phyloP scores from a whole-genome alignment of 345 rosid species.

The Gossypium mustelinum region DNA sequence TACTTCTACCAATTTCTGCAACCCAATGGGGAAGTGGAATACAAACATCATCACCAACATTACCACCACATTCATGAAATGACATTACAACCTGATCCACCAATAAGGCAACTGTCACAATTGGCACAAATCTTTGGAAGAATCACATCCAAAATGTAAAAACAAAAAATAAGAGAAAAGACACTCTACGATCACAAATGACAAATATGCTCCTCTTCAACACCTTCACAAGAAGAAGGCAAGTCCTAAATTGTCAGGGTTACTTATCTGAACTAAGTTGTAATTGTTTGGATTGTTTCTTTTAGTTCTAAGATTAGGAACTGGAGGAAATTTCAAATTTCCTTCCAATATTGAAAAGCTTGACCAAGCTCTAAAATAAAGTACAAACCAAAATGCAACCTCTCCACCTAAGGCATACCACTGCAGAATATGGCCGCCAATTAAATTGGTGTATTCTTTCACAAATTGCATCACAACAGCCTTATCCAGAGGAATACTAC shows the following conservation, averaged over 20 bases:
- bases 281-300: not conserved
- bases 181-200: not conserved
- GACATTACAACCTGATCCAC: slow-evolving; percentile 84
- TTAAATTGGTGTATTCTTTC: not conserved
- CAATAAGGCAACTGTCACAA: slow-evolving; percentile 20
- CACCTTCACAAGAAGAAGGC: slow-evolving; percentile 1
- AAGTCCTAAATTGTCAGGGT: not conserved
- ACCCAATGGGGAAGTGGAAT: slow-evolving; percentile 98
- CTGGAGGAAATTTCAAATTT: not conserved
- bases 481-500: not conserved
- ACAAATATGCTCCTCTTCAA: not conserved
- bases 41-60: slow-evolving; percentile 96
- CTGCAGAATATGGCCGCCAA: not conserved
- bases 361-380: not conserved
- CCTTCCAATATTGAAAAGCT: slow-evolving; percentile 8
- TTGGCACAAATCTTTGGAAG: slow-evolving; percentile 12
- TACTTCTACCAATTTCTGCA: slow-evolving; percentile 84
- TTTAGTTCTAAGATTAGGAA: not conserved
- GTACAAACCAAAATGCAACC: not conserved
- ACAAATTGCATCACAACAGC: not conserved
- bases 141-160: not conserved
- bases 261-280: slow-evolving; percentile 4
- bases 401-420: not conserved
- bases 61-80: slow-evolving; percentile 34
- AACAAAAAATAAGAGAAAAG: slow-evolving; percentile 8